These are phyloP conservation scores for Mycena albidolilacea DNA, from an alignment of 768 basidiomycete genomes.

Conservation along the genomic window DNA sequence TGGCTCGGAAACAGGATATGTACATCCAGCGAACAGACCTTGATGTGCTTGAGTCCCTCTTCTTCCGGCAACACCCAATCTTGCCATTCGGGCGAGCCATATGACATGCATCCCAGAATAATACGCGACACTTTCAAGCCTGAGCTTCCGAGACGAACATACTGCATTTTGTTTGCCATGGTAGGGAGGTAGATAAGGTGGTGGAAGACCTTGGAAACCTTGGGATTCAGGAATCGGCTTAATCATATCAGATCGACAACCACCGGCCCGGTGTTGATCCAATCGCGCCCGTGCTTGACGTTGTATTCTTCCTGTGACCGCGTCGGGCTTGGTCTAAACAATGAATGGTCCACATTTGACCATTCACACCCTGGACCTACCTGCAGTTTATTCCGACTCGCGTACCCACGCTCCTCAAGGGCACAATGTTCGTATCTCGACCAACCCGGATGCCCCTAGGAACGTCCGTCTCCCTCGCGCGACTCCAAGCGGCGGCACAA, in stretches of 20 bases:
- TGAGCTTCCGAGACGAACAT: slow-evolving; percentile 21
- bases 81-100: slow-evolving; percentile 41
- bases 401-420: slow-evolving; percentile 58
- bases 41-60: slow-evolving; percentile 55
- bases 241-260: too few relatives aligned
- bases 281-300: background rate
- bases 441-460: slow-evolving; percentile 51
- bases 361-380: slow-evolving; percentile 29
- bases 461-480: slow-evolving; percentile 75
- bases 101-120: slow-evolving; percentile 47
- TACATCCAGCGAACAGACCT: slow-evolving; percentile 27
- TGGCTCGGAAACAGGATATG: background rate
- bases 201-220: too few relatives aligned
- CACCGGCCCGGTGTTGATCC: background rate
- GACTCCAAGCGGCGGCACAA: slow-evolving; percentile 72
- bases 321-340: background rate
- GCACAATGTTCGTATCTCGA: slow-evolving; percentile 41
- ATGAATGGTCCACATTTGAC: slow-evolving; percentile 24
- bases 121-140: slow-evolving; percentile 35
- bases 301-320: slow-evolving; percentile 2
- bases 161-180: slow-evolving; percentile 21
- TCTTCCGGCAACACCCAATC: slow-evolving; percentile 55
- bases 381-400: slow-evolving; percentile 56
- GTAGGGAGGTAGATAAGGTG: background rate
- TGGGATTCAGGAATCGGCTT: too few relatives aligned